Base-by-base conservation (phyloP, 768 basidiomycete genomes). In the Lactarius evosmus region DNA sequence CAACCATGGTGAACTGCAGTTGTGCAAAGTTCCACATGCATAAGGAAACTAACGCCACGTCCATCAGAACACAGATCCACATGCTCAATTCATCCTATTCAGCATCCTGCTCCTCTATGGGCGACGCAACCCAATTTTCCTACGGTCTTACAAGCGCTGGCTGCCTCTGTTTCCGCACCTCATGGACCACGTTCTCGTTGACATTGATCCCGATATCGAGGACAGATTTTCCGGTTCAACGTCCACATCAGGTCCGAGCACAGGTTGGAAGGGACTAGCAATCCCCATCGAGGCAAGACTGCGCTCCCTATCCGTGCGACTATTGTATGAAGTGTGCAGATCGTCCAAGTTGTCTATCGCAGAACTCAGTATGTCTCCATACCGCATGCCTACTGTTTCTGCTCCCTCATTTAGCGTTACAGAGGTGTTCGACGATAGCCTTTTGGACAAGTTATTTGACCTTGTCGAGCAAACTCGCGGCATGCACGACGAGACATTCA, bases 261-360 rank as follows among this genome's bases (percentile, higher is more conserved):
- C 67, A 19, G 65, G 61, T 6, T 73, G 69, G 46, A 71, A 71
- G 25, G 72, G 73, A 33, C 69, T 78, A 2, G 75, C 73, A 0
- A 79, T 91, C 19, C 89, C 91, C 14, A 94, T 96, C 65, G 95
- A 96, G 73, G 90, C 87, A 25, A 89, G 91, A 69, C 75, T 98
- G 33, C 78, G 91, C 69, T 76, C 84, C 58, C 78, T 95, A 38
- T 82, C 88, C 34, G 82, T 93, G 17, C 80, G 82, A 62, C 72
- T 96, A 38, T 78, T 99, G 62, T 99, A 98, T 69, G 95, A 98
- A 76, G 88, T 98, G 7, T 95, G 93, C 74, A 80, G 93, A 56
- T 89, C 97, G 57, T 95, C 96, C 74, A 93, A 90, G 68, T 75
- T 96, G 64, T 84, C 85, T 8, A 74, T 83, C 19, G 81, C 82